phyloP scores from a whole-genome alignment of 371 early-diverging fungal genomes.

The Circinella umbellata region DNA sequence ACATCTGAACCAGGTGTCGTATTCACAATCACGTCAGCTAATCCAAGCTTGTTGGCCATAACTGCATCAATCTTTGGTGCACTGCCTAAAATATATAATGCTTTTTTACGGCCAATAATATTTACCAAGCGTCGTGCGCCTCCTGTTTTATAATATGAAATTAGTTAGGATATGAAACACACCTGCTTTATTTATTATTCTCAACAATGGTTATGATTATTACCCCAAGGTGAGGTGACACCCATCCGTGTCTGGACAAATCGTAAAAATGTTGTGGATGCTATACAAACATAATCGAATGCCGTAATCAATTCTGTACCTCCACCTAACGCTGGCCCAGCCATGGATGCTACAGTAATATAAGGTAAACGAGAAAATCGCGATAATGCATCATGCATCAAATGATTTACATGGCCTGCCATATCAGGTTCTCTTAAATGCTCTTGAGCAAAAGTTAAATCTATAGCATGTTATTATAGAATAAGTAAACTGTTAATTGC shows the following conservation, averaged over 20 bases:
- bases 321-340: slow-evolving; percentile 73
- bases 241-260: slow-evolving; percentile 75
- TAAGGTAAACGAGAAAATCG: slow-evolving; percentile 62
- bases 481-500: neutral
- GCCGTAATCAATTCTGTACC: slow-evolving; percentile 74
- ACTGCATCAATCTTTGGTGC: slow-evolving; percentile 44
- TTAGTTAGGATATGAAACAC: no score
- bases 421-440: slow-evolving; percentile 37
- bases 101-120: slow-evolving; percentile 57
- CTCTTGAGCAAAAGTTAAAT: slow-evolving; percentile 56
- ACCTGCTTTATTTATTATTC: no score
- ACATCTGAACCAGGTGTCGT: slow-evolving; percentile 4
- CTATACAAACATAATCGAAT: slow-evolving; percentile 67
- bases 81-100: slow-evolving; percentile 55
- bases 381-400: slow-evolving; percentile 67
- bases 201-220: neutral
- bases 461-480: slow-evolving; percentile 23
- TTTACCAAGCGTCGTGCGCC: slow-evolving; percentile 59
- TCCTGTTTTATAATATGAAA: slow-evolving; percentile 3
- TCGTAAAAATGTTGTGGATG: slow-evolving; percentile 41
- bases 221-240: slow-evolving; percentile 66
- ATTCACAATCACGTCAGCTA: slow-evolving; percentile 42
- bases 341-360: slow-evolving; percentile 66
- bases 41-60: slow-evolving; percentile 38
- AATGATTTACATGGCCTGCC: slow-evolving; percentile 47